phyloP scores from a whole-genome alignment of 352 stramenopile genomes.

The Globisporangium uncinulatum region DNA sequence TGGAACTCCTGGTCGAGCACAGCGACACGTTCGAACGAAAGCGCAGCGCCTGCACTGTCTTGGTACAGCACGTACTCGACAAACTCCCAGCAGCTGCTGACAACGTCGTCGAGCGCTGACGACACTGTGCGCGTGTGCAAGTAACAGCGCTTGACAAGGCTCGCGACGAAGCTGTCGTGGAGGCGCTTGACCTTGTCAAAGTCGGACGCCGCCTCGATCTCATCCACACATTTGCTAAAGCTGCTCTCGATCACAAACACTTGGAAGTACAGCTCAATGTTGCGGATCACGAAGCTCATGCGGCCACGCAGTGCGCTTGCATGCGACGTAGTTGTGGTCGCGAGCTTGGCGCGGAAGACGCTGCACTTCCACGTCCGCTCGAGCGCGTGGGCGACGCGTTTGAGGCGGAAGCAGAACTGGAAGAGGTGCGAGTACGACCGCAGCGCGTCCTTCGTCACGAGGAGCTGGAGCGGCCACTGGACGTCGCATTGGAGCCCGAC shows the following conservation, averaged over 20 bases:
- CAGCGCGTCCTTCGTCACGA: constrained; percentile 49
- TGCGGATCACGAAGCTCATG: constrained; percentile 76
- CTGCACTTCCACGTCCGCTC: constrained; percentile 59
- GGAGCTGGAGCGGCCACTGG: constrained; percentile 61
- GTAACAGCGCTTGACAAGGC: constrained; percentile 62
- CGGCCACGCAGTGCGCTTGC: constrained; percentile 41
- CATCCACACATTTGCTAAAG: constrained; percentile 46
- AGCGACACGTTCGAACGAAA: constrained; percentile 27
- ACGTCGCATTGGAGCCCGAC: constrained; percentile 45
- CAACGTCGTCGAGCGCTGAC: constrained; percentile 49
- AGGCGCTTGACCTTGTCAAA: constrained; percentile 68
- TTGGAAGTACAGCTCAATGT: constrained; percentile 70
- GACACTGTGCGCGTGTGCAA: constrained; percentile 60
- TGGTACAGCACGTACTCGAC: constrained; percentile 56
- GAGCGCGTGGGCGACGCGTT: constrained; percentile 60
- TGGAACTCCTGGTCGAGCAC: constrained; percentile 50
- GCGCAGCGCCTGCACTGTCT: constrained; percentile 11
- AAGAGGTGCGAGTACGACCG: constrained; percentile 66
- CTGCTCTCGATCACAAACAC: constrained; percentile 70
- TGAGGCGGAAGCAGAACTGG: constrained; percentile 76
- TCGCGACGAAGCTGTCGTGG: constrained; percentile 65
- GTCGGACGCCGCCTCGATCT: constrained; percentile 44
- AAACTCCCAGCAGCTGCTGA: constrained; percentile 66
- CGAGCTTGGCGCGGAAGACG: constrained; percentile 24
- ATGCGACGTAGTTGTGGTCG: constrained; percentile 8